Percentiles rank a stretch among this genome's conserved stretches.
These are phyloP conservation scores for Lactarius trivialis DNA, from an alignment of 768 basidiomycete genomes.

Conservation along the genomic window DNA sequence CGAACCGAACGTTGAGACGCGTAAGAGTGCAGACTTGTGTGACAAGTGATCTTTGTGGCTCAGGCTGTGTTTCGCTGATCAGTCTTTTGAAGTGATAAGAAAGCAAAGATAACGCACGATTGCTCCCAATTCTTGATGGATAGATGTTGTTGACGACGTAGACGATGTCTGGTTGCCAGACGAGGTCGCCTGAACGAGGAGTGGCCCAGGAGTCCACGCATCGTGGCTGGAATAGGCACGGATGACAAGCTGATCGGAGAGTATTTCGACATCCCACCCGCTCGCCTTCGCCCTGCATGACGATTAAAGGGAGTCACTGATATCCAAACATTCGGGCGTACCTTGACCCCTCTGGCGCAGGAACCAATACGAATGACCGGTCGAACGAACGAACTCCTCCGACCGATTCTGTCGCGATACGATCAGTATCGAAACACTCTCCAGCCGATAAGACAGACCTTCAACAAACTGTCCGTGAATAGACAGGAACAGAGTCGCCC, in stretches of 20 bases:
- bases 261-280: slow-evolving; percentile 86
- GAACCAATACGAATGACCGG: slow-evolving; percentile 80
- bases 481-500: slow-evolving; percentile 52
- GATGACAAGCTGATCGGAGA: slow-evolving; percentile 83
- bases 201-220: slow-evolving; percentile 70
- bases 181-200: slow-evolving; percentile 58
- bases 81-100: slow-evolving; percentile 12
- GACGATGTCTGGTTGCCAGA: slow-evolving; percentile 22
- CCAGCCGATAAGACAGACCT: slow-evolving; percentile 43
- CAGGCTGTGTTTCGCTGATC: slow-evolving; percentile 41
- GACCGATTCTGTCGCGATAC: slow-evolving; percentile 44
- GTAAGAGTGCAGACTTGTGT: slow-evolving; percentile 67
- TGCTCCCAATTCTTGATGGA: slow-evolving; percentile 45
- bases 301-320: slow-evolving; percentile 4
- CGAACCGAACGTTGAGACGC: slow-evolving; percentile 69
- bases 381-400: slow-evolving; percentile 89
- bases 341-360: slow-evolving; percentile 77
- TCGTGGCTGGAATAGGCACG: slow-evolving; percentile 78
- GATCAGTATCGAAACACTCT: background rate
- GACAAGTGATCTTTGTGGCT: slow-evolving; percentile 63
- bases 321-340: slow-evolving; percentile 37
- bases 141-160: slow-evolving; percentile 29
- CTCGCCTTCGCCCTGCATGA: slow-evolving; percentile 57
- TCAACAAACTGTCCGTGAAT: slow-evolving; percentile 91
- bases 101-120: slow-evolving; percentile 39